Conservation (phyloP, 176 grass and related monocot genomes). For the Raddia guianensis region DNA sequence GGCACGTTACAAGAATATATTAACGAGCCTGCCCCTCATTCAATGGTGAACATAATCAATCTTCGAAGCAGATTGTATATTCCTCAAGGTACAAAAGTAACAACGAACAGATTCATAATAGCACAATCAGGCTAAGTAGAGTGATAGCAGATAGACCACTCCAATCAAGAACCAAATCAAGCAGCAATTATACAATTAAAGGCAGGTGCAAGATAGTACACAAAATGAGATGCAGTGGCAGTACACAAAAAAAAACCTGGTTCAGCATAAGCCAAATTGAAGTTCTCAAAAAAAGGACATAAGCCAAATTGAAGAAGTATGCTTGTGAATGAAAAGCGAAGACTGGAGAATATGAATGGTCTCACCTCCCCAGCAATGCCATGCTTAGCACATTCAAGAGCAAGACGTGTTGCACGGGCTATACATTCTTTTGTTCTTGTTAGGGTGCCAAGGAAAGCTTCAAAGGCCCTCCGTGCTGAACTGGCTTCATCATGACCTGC, state of each 20-base stretch:
- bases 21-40: background rate
- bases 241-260: conserved; percentile 25
- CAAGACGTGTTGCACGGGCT: conserved; percentile 88
- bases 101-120: background rate
- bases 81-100: conserved; percentile 5
- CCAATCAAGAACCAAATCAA: conserved; percentile 23
- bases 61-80: background rate
- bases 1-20: conserved; percentile 6
- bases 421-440: conserved; percentile 97
- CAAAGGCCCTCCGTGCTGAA: conserved; percentile 71
- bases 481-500: conserved; percentile 57
- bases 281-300: background rate
- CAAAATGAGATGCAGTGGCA: background rate
- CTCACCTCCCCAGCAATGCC: conserved; percentile 95
- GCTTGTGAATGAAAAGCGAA: conserved; percentile 34
- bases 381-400: conserved; percentile 93
- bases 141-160: conserved; percentile 19
- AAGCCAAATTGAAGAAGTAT: conserved; percentile 22
- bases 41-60: conserved; percentile 2
- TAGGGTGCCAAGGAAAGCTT: conserved; percentile 75
- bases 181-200: conserved; percentile 28
- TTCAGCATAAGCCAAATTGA: conserved; percentile 26
- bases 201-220: conserved; percentile 15
- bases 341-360: conserved; percentile 33
- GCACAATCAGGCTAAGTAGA: conserved; percentile 7